Percentiles rank a stretch among this genome's conserved stretches.
phyloP scores from a whole-genome alignment of 345 rosid genomes.

The Populus simonii region DNA sequence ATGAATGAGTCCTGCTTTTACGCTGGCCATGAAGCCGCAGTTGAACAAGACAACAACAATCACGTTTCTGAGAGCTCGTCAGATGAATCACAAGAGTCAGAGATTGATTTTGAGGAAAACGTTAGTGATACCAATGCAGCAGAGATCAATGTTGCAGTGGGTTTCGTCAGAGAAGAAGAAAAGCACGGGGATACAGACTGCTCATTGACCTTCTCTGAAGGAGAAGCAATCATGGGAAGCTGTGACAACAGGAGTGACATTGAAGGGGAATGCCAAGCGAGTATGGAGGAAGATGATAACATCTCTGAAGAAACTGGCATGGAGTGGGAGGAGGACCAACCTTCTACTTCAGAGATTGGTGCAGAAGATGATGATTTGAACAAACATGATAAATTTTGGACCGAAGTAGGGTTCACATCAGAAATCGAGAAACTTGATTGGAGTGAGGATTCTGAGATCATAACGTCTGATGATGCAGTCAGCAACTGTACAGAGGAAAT shows the following conservation, averaged over 20 bases:
- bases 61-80: constrained; percentile 35
- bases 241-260: constrained; percentile 10
- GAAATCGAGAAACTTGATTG: constrained; percentile 16
- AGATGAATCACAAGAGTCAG: constrained; percentile 39
- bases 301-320: constrained; percentile 34
- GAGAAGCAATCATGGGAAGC: constrained; percentile 10
- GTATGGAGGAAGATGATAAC: constrained; percentile 17
- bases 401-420: constrained; percentile 11
- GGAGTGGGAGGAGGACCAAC: constrained; percentile 50
- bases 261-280: constrained; percentile 20
- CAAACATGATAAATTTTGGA: constrained; percentile 16
- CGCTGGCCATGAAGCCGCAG: constrained; percentile 7
- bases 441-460: constrained; percentile 12
- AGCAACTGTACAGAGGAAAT: constrained; percentile 21
- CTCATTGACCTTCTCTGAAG: constrained; percentile 9
- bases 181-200: constrained; percentile 11
- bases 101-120: constrained; percentile 31
- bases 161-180: constrained; percentile 9
- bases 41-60: constrained; percentile 13
- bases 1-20: not conserved
- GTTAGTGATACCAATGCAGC: not conserved
- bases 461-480: constrained; percentile 10
- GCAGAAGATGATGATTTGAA: constrained; percentile 15
- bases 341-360: constrained; percentile 20
- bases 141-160: constrained; percentile 2